Percentiles rank a stretch among this genome's conserved stretches.
phyloP scores from a whole-genome alignment of 768 basidiomycete species.

The Tricholomella constricta region DNA sequence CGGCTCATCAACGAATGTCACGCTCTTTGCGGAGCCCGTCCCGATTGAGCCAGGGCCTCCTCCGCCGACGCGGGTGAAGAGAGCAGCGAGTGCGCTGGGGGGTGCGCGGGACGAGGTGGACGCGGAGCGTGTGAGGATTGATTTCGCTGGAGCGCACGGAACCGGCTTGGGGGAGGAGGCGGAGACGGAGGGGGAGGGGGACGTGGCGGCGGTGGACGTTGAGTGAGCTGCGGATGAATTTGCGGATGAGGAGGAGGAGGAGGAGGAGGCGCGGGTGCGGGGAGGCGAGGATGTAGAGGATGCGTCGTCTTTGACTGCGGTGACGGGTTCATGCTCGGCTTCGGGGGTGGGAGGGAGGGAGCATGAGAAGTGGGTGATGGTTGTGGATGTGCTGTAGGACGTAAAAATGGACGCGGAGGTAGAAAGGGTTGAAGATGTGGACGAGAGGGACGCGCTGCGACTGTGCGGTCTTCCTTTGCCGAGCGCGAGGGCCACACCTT shows the following conservation, averaged over 20 bases:
- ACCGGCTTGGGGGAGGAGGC: slow-evolving; percentile 21
- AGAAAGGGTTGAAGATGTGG: slow-evolving; percentile 17
- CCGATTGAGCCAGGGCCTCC: slow-evolving; percentile 8
- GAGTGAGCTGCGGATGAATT: slow-evolving; percentile 11
- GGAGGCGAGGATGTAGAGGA: slow-evolving; percentile 4
- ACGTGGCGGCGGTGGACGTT: slow-evolving; percentile 15
- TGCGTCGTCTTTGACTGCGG: neutral
- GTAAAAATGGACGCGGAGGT: slow-evolving; percentile 3
- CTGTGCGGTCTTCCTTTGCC: slow-evolving; percentile 15
- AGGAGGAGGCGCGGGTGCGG: slow-evolving; percentile 18
- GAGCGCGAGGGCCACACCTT: slow-evolving; percentile 11
- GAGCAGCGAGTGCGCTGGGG: slow-evolving; percentile 7
- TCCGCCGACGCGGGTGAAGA: slow-evolving; percentile 4
- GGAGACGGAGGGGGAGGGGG: slow-evolving; percentile 21
- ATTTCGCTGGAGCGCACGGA: slow-evolving; percentile 34
- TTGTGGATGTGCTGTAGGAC: neutral
- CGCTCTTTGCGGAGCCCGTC: slow-evolving; percentile 51
- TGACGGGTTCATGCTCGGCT: neutral
- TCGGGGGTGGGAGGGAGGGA: slow-evolving; percentile 14
- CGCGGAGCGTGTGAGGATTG: slow-evolving; percentile 58
- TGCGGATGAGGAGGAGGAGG: slow-evolving; percentile 15
- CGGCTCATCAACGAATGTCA: slow-evolving; percentile 71
- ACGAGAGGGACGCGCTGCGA: slow-evolving; percentile 19
- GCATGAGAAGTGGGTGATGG: neutral
- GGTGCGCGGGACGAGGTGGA: slow-evolving; percentile 39